A percentile compares a stretch with the other conserved stretches of the same genome.
Evolutionary conservation across 768 basidiomycete genomes (phyloP).

Genomic region (Symmetrospora coprosmae): DNA sequence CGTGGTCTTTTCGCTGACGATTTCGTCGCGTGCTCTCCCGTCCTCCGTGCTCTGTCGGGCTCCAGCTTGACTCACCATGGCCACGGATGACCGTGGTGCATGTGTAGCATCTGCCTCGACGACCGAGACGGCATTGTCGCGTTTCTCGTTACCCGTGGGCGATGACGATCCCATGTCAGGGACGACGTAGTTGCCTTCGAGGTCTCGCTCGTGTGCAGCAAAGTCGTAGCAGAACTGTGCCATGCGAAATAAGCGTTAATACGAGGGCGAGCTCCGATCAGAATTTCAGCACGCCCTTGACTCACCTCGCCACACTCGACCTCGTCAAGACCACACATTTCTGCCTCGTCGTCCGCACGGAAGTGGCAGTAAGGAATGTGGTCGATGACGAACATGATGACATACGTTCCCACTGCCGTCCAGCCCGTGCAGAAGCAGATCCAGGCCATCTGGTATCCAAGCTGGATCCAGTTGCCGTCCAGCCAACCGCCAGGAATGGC

Average conservation of each 20-base stretch:
- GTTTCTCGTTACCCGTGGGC: too few relatives aligned
- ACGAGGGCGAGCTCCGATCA: too few relatives aligned
- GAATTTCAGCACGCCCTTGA: neutral
- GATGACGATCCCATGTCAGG: too few relatives aligned
- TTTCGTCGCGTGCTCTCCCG: too few relatives aligned
- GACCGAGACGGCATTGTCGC: too few relatives aligned
- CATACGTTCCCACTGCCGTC: constrained; percentile 32
- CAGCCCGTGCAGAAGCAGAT: constrained; percentile 47
- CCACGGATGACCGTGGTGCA: too few relatives aligned
- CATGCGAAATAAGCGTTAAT: neutral
- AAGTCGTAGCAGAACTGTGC: constrained; percentile 20
- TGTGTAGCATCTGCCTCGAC: too few relatives aligned
- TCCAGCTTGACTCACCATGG: too few relatives aligned
- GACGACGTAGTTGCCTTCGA: too few relatives aligned
- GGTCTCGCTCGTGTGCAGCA: constrained; percentile 25
- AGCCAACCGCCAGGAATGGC: constrained; percentile 67
- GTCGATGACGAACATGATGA: constrained; percentile 34
- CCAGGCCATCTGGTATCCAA: constrained; percentile 64
- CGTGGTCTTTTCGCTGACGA: too few relatives aligned
- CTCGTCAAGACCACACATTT: constrained; percentile 69
- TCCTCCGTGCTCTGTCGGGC: too few relatives aligned
- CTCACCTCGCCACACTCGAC: constrained; percentile 63
- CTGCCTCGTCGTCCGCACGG: constrained; percentile 43
- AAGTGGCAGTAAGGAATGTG: constrained; percentile 47
- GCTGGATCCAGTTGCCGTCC: constrained; percentile 51